Evolutionary conservation across 2,329 filamentous ascomycete species (phyloP).

Genomic region (Ophiobolus disseminans): DNA sequence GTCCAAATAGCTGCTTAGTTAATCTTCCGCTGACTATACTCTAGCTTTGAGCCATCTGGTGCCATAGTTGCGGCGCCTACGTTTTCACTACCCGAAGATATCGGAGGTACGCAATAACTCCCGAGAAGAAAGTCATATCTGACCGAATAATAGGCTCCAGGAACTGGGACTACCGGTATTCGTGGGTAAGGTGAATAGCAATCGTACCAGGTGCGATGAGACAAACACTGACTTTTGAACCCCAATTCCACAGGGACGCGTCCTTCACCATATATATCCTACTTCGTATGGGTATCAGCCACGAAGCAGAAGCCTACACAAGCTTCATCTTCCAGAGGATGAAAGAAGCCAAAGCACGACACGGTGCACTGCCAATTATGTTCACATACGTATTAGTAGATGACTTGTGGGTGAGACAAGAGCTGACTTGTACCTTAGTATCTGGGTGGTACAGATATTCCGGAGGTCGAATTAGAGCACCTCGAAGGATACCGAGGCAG

Average conservation of each 20-base stretch:
- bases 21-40: too few species aligned
- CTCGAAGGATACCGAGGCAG: slow-evolving; percentile 76
- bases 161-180: slow-evolving; percentile 75
- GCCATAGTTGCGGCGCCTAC: slow-evolving; percentile 79
- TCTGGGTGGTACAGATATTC: slow-evolving; percentile 76
- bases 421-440: slow-evolving; percentile 52
- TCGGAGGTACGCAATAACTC: slow-evolving; percentile 34
- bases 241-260: slow-evolving; percentile 73
- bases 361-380: slow-evolving; percentile 77
- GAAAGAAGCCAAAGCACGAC: slow-evolving; percentile 63
- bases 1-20: too few species aligned
- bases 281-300: slow-evolving; percentile 75
- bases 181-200: too few species aligned
- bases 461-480: slow-evolving; percentile 72
- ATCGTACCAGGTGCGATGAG: too few species aligned
- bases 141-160: slow-evolving; percentile 18
- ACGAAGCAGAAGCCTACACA: slow-evolving; percentile 81
- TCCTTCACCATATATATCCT: slow-evolving; percentile 81
- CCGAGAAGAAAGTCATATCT: too few species aligned
- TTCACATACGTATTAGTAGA: slow-evolving; percentile 59
- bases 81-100: slow-evolving; percentile 76
- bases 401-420: not conserved
- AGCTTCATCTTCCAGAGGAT: slow-evolving; percentile 77
- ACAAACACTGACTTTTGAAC: too few species aligned
- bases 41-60: slow-evolving; percentile 78